Base-by-base conservation (phyloP, 495 filamentous ascomycete genomes). In the Aspergillus bridgeri region DNA sequence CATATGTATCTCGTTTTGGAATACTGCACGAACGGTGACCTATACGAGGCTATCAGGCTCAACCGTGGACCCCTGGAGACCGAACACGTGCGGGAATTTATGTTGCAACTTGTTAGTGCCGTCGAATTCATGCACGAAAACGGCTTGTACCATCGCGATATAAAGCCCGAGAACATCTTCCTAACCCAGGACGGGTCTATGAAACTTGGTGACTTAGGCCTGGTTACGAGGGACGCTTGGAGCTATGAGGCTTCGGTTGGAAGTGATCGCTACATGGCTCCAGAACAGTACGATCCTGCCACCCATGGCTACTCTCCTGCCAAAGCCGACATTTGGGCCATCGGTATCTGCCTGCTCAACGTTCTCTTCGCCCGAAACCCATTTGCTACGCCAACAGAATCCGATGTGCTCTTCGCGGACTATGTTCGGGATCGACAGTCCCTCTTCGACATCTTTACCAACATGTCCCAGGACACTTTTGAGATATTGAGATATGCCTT, bases 131-230 rank as follows among this genome's bases (percentile, higher is more conserved):
- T 96, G 80, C 94, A 98, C 68, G 76, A 81, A 60, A 91, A 92
- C 67, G 91, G 90, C 58, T 81, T 98, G 64, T 97, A 92, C 73
- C 94, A 98, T 70, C 91, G 94, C 57, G 94, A 98, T 73, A 97
- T 98, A 83, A 98, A 98, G 78, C 94, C 94, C 7, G 94, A 98
- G 81, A 98, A 98, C 76, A 96, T 98, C 73, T 98, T 98, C 75
- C 80, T 98, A 59, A 89, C 83, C 60, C 81, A 91, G 57, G 82
- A 86, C 51, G 92, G 95, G 22, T 81, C 86, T 45, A 89, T 96
- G 87, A 98, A 98, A 75, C 86, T 98, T 42, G 94, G 94, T 65
- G 94, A 98, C 72, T 95, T 98, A 69, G 94, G 94, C 54, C 80
- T 98, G 47, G 92, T 91, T 47, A 96, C 93, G 8, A 85, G 83